phyloP scores from a whole-genome alignment of 805 yeast species.

The Candida silvicultrix region DNA sequence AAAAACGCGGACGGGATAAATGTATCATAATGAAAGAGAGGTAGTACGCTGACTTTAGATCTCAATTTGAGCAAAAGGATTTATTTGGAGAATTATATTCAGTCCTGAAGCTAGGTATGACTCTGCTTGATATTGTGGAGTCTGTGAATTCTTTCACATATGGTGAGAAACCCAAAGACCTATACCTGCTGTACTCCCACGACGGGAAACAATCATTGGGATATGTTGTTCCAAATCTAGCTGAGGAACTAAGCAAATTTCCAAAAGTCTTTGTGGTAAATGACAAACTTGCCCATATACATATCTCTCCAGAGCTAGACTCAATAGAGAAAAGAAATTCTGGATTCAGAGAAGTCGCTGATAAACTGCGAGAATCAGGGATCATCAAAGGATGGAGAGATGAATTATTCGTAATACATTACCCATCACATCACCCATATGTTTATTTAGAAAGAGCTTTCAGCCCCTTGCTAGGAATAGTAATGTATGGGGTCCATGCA shows the following conservation, averaged over 20 bases:
- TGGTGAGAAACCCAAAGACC: slow-evolving; percentile 5
- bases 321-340: slow-evolving; percentile 35
- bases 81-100: not conserved
- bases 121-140: slow-evolving; percentile 17
- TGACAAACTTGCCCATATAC: slow-evolving; percentile 18
- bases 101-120: not conserved
- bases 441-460: slow-evolving; percentile 74
- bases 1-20: too few relatives aligned
- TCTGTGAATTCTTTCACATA: slow-evolving; percentile 15
- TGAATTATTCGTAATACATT: slow-evolving; percentile 72
- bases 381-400: slow-evolving; percentile 65
- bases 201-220: not conserved
- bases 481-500: slow-evolving; percentile 86
- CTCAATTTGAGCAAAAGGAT: too few relatives aligned
- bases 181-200: not conserved
- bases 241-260: not conserved
- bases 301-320: slow-evolving; percentile 24
- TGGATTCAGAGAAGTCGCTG: slow-evolving; percentile 38
- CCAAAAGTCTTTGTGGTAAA: slow-evolving; percentile 19
- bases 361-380: slow-evolving; percentile 26
- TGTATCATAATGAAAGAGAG: too few relatives aligned
- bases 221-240: not conserved
- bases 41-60: too few relatives aligned
- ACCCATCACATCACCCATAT: slow-evolving; percentile 50
- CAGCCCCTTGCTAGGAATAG: slow-evolving; percentile 75